These are phyloP conservation scores for Leccinellum luteum DNA, from an alignment of 768 basidiomycete genomes.

Conservation along the genomic window DNA sequence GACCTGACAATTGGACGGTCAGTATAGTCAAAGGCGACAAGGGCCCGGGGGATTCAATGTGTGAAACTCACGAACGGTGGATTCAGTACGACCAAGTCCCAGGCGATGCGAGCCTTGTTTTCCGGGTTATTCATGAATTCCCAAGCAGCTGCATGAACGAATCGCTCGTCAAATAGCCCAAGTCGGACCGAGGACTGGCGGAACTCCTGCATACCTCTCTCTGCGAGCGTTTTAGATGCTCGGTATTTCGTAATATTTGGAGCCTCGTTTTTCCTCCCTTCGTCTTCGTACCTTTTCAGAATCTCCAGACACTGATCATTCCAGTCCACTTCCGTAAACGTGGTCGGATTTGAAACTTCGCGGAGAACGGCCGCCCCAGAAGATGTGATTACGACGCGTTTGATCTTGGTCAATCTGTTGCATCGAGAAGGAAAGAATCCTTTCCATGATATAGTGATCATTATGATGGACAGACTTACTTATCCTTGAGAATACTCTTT, in stretches of 20 bases:
- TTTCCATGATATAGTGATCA: neutral
- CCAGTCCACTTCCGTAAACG: slow-evolving; percentile 58
- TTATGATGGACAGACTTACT: neutral
- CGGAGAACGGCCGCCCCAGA: slow-evolving; percentile 51
- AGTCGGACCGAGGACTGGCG: neutral
- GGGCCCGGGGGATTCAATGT: neutral
- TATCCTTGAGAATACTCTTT: neutral
- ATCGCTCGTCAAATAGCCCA: neutral
- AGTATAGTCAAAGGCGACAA: neutral
- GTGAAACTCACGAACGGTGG: slow-evolving; percentile 36
- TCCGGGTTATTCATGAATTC: slow-evolving; percentile 33
- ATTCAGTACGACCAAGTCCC: slow-evolving; percentile 40
- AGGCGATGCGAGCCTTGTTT: slow-evolving; percentile 32
- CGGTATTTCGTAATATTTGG: slow-evolving; percentile 42
- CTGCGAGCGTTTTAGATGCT: slow-evolving; percentile 64
- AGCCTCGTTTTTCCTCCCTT: slow-evolving; percentile 44
- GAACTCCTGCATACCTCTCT: slow-evolving; percentile 40
- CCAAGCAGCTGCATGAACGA: slow-evolving; percentile 45
- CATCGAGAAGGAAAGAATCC: neutral
- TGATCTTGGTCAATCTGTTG: slow-evolving; percentile 40
- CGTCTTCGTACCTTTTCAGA: slow-evolving; percentile 42
- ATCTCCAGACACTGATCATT: slow-evolving; percentile 43
- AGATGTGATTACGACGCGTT: slow-evolving; percentile 69
- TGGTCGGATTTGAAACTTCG: slow-evolving; percentile 21
- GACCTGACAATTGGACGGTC: slow-evolving; percentile 14